A percentile compares a stretch with the other conserved stretches of the same genome.
Evolutionary conservation across 331 rosid genomes (phyloP).

Genomic region (Erythrophleum ivorense): DNA sequence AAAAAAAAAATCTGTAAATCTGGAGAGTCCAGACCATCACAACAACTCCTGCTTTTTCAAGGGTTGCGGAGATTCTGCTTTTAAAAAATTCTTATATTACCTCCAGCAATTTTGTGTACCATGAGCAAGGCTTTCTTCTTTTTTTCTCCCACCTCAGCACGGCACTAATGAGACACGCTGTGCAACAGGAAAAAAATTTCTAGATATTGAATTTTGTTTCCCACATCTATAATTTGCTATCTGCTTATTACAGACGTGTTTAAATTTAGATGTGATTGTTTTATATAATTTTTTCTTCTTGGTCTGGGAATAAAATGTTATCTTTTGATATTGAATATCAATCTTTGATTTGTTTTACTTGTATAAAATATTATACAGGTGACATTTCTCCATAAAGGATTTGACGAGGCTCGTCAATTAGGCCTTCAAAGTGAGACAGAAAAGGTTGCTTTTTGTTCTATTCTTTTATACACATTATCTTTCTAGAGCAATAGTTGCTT

Average conservation of each 20-base stretch:
- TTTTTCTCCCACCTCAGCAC: no score
- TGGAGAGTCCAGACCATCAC: no score
- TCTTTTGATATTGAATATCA: not conserved
- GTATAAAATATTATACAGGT: constrained; percentile 53
- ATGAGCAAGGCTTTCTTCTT: no score
- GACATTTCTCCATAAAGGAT: constrained; percentile 96
- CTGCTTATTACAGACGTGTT: not conserved
- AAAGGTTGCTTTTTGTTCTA: constrained; percentile 67
- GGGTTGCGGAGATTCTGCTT: no score
- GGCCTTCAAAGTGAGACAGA: constrained; percentile 91
- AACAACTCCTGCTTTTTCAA: no score
- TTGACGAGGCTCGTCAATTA: constrained; percentile 93
- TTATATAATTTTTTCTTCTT: no score
- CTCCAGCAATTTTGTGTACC: no score
- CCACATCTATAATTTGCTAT: not conserved
- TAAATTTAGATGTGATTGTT: not conserved
- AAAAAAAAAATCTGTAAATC: no score
- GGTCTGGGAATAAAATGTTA: not conserved
- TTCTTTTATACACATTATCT: constrained; percentile 9
- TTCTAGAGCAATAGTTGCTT: constrained; percentile 18
- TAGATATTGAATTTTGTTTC: not conserved
- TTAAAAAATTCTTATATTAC: no score
- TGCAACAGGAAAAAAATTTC: not conserved
- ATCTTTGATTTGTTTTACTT: not conserved
- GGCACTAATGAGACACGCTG: no score